These are phyloP conservation scores for Arabidopsis lyrata DNA, from an alignment of 441 rosid genomes.

Conservation along the genomic window DNA sequence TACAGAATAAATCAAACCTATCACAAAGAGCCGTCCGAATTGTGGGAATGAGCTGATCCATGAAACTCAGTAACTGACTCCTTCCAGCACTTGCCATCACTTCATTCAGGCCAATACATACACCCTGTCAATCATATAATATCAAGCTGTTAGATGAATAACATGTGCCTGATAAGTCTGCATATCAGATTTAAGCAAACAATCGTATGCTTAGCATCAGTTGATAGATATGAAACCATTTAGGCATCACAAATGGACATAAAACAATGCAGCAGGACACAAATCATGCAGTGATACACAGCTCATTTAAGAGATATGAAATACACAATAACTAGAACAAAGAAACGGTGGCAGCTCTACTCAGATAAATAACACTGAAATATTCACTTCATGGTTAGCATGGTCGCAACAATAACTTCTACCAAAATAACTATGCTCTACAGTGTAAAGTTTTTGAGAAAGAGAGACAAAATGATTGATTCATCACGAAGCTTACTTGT, in stretches of 20 bases:
- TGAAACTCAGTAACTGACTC: constrained; percentile 92
- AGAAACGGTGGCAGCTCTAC: constrained; percentile 3
- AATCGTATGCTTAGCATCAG: constrained; percentile 28
- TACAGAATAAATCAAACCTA: constrained; percentile 57
- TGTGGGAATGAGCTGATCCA: constrained; percentile 97
- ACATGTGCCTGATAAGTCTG: constrained; percentile 21
- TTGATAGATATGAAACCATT: constrained; percentile 7
- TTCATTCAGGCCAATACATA: constrained; percentile 91
- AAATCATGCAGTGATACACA: constrained; percentile 17
- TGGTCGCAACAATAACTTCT: constrained; percentile 4
- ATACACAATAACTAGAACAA: constrained; percentile 13
- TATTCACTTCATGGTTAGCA: constrained; percentile 11
- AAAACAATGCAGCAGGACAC: constrained; percentile 22
- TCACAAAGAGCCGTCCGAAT: constrained; percentile 99
- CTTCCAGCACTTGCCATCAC: constrained; percentile 99
- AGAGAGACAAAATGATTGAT: constrained; percentile 2
- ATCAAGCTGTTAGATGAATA: constrained; percentile 21
- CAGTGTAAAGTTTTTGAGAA: background rate
- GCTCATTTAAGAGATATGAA: constrained; percentile 7
- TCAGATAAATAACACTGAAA: constrained; percentile 18
- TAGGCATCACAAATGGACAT: constrained; percentile 17
- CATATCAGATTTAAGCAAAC: constrained; percentile 6
- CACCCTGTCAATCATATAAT: constrained; percentile 1
- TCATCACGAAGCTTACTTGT: constrained; percentile 64
- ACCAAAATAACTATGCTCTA: constrained; percentile 1